Conservation (phyloP, 1,139 yeast species). For the Suhomyces taliae region DNA sequence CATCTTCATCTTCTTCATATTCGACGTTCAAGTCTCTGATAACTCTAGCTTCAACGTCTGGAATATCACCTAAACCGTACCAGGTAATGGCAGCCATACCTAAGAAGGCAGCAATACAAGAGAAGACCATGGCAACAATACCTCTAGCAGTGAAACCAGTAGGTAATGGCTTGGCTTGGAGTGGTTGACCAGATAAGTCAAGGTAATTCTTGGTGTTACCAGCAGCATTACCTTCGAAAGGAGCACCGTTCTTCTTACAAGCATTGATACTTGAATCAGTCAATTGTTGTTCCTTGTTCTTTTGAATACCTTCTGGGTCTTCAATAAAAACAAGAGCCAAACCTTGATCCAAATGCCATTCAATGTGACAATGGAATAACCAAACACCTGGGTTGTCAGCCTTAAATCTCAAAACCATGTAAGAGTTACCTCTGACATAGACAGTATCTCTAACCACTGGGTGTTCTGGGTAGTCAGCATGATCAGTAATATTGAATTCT, state of each 20-base stretch:
- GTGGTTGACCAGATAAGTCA: conserved; percentile 70
- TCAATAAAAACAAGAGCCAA: conserved; percentile 53
- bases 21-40: conserved; percentile 50
- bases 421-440: conserved; percentile 65
- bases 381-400: conserved; percentile 64
- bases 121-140: conserved; percentile 80
- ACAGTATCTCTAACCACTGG: conserved; percentile 76
- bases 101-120: conserved; percentile 72
- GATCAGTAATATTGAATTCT: conserved; percentile 39
- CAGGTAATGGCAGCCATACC: conserved; percentile 76
- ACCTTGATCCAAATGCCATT: conserved; percentile 66
- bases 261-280: conserved; percentile 34
- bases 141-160: conserved; percentile 89
- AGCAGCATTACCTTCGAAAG: conserved; percentile 77
- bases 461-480: conserved; percentile 37
- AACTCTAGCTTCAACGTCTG: conserved; percentile 55
- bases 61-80: conserved; percentile 78
- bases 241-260: conserved; percentile 19
- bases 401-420: conserved; percentile 57
- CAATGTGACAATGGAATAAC: conserved; percentile 67
- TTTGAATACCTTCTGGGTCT: conserved; percentile 59
- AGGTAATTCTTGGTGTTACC: conserved; percentile 61
- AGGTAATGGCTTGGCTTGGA: conserved; percentile 67
- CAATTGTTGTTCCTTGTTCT: conserved; percentile 41
- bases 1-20: conserved; percentile 17